Evolutionary conservation across 495 filamentous ascomycete species (phyloP), one percentile per base, ranked within the genome.

Genomic region (Penicillium argentinense): DNA sequence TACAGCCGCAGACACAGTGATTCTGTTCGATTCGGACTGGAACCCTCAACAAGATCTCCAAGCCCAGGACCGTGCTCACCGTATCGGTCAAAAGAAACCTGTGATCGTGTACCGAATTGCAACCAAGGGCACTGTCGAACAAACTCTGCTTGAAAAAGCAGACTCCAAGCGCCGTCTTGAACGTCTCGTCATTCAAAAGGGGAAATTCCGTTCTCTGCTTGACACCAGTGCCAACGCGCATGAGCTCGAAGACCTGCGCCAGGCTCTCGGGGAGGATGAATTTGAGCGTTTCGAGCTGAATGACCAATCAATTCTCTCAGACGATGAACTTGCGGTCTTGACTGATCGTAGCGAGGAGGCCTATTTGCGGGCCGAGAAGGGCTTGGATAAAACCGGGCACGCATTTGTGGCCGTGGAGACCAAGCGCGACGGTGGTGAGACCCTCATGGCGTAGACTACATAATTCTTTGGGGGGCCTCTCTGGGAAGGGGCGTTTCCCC

Each of bases 21-120:
- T 89, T 53, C 72, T 89, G 11, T 89, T 81, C 54, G 85, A 89
- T 60, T 82, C 81, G 22, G 93, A 98, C 64, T 98, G 93, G 92
- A 98, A 98, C 60, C 93, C 93, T 0, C 93, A 97, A 64, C 90
- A 95, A 59, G 93, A 98, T 66, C 76, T 98, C 12, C 93, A 98
- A 63, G 93, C 93, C 0, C 90, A 96, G 64, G 93, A 98, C 57
- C 87, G 93, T 14, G 89, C 87, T 2, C 93, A 98, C 60, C 83
- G 93, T 25, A 97, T 98, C 40, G 93, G 93, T 0, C 93, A 98
- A 62, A 96, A 83, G 25, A 78, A 83, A 16, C 91, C 91, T 0
- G 93, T 98, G 5, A 80, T 98, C 16, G 85, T 98, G n/a, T 98
- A 93, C 69, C 87, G 93, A 5, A 80, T 98, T 11, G 93, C 93